Base-by-base conservation (phyloP, 2,329 filamentous ascomycete genomes). In the Colletotrichum noveboracense region DNA sequence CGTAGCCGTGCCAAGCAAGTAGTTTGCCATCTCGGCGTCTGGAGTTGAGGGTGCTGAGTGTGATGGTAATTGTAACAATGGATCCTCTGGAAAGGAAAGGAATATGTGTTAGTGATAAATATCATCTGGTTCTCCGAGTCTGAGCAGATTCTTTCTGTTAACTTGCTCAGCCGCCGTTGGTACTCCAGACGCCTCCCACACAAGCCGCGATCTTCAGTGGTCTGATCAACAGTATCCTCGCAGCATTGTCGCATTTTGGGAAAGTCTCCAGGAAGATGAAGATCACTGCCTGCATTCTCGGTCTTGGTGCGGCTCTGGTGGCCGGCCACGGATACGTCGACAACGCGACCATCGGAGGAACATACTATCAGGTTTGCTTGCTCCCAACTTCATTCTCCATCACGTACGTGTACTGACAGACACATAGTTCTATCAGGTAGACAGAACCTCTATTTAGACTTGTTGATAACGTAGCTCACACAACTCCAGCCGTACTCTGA, bases 261-360 rank as follows among this genome's bases (percentile, higher is more conserved):
- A n/a, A n/a, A 43, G 16, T 12, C 21, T 43, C 1, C 16, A 7
- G 10, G 9, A 36, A 48, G 3, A 75, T 75, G 73, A 71, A 73
- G 69, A 73, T 72, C 26, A 18, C 18, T 64, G 69, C 73, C 7
- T 75, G 55, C 32, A 43, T 75, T 18, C 69, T 75, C 7, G 78
- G 81, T 67, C 73, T 80, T 21, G 85, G 85, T 26, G 85, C 85
- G 67, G 83, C 85, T 77, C 79, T 86, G 71, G 87, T 86, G 67
- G 84, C 87, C 32, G 88, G 85, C 62, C 89, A 91, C 76, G 89
- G 89, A 43, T 87, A 87, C 75, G 85, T 90, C 67, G 84, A 86
- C 72, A 85, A 83, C 60, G 87, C 85, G 70, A 86, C 84, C 18
- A 88, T 89, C 65, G 84, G 82, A 7, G 85, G 86, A 4, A 79